A percentile compares a stretch with the other conserved stretches of the same genome.
Conservation (phyloP, 768 basidiomycete genomes). For the Termitomyces sp. region DNA sequence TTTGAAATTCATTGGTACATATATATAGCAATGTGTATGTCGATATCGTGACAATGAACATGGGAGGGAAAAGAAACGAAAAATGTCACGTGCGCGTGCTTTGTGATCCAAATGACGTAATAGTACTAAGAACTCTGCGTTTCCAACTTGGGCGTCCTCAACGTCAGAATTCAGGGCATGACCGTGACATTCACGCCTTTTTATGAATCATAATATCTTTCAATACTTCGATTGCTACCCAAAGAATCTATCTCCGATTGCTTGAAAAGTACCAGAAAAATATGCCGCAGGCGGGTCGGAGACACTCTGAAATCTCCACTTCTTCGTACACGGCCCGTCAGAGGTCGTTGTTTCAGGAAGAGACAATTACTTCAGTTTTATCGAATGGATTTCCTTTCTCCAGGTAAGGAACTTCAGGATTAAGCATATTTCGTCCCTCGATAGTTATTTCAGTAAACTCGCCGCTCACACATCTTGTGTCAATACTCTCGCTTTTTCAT, state of each 20-base stretch:
- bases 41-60: not conserved
- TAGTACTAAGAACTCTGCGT: not conserved
- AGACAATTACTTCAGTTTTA: slow-evolving; percentile 20
- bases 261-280: not conserved
- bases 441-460: slow-evolving; percentile 27
- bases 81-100: not conserved
- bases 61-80: too few relatives aligned
- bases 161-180: not conserved
- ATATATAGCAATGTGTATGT: not conserved
- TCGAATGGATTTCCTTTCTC: slow-evolving; percentile 36
- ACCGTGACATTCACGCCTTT: not conserved
- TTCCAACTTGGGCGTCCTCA: not conserved
- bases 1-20: not conserved
- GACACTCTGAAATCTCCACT: not conserved
- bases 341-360: slow-evolving; percentile 9
- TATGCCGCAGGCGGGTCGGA: slow-evolving; percentile 6
- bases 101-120: not conserved
- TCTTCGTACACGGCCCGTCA: not conserved
- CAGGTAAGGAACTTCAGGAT: slow-evolving; percentile 21
- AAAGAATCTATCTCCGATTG: not conserved
- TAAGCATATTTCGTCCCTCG: not conserved
- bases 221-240: not conserved
- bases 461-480: slow-evolving; percentile 59
- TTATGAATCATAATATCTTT: not conserved
- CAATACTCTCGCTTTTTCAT: slow-evolving; percentile 61